phyloP scores from a whole-genome alignment of 805 yeast genomes.

The Pichia deserticola region DNA sequence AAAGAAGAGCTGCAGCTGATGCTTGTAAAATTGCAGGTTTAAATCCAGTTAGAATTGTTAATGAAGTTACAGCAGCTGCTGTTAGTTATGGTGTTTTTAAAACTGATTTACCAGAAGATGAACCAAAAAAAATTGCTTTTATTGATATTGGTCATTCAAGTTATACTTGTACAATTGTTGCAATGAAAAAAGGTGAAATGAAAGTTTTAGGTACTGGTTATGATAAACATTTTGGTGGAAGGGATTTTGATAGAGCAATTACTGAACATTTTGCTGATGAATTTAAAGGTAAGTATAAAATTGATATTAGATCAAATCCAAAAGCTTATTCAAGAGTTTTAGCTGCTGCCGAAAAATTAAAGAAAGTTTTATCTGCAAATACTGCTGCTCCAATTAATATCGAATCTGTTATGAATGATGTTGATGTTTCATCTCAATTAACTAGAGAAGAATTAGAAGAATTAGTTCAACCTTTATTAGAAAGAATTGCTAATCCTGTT shows the following conservation, averaged over 20 bases:
- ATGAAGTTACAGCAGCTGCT: constrained; percentile 97
- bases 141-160: constrained; percentile 97
- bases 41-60: constrained; percentile 96
- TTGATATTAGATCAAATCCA: constrained; percentile 83
- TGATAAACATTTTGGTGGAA: constrained; percentile 97
- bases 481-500: constrained; percentile 68
- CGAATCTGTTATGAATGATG: constrained; percentile 95
- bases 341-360: constrained; percentile 84
- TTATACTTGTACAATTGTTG: constrained; percentile 81
- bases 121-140: constrained; percentile 83
- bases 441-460: constrained; percentile 91
- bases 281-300: constrained; percentile 86
- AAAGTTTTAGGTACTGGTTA: constrained; percentile 86
- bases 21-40: constrained; percentile 94
- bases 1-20: constrained; percentile 93
- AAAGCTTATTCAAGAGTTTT: constrained; percentile 93
- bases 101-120: constrained; percentile 91
- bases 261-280: constrained; percentile 93
- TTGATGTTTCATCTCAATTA: constrained; percentile 86
- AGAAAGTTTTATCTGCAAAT: constrained; percentile 96
- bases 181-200: constrained; percentile 94
- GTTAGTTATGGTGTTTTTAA: constrained; percentile 99
- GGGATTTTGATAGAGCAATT: constrained; percentile 90
- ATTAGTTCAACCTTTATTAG: constrained; percentile 73
- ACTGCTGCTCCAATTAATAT: constrained; percentile 87